Conservation (phyloP, 1,284 basidiomycete species). For the Violaceomyces palustris region DNA sequence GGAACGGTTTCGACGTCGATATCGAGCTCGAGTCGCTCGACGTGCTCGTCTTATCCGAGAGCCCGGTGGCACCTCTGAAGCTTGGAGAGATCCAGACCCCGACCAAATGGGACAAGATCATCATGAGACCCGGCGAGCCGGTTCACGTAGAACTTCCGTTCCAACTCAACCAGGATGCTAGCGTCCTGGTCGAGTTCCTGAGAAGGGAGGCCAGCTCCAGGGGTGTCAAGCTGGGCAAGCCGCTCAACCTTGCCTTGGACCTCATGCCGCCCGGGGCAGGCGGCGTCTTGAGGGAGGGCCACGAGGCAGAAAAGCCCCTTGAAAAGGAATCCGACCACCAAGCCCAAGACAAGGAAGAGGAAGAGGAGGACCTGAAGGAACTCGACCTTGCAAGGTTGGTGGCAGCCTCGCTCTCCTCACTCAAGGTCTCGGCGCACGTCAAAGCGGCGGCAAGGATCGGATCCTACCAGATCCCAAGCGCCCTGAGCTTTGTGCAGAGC, state of each 20-base stretch:
- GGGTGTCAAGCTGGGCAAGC: slow-evolving; percentile 30
- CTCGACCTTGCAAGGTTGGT: slow-evolving; percentile 20
- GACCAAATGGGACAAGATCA: slow-evolving; percentile 19
- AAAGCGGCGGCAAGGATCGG: slow-evolving; percentile 24
- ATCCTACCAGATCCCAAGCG: slow-evolving; percentile 29
- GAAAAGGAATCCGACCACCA: neutral
- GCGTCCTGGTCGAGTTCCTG: slow-evolving; percentile 31
- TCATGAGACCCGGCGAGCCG: slow-evolving; percentile 12
- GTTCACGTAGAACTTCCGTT: slow-evolving; percentile 31
- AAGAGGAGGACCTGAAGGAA: slow-evolving; percentile 1
- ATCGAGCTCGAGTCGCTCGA: slow-evolving; percentile 19
- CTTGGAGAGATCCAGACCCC: slow-evolving; percentile 29
- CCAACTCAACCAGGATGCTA: slow-evolving; percentile 26
- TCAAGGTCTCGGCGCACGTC: slow-evolving; percentile 30
- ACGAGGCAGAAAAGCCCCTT: neutral
- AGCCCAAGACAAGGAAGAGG: neutral
- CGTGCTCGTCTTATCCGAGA: slow-evolving; percentile 14
- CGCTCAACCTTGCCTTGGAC: slow-evolving; percentile 24
- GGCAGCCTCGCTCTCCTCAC: slow-evolving; percentile 26
- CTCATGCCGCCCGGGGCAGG: slow-evolving; percentile 11
- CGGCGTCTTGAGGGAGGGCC: slow-evolving; percentile 1
- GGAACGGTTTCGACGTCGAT: slow-evolving; percentile 31
- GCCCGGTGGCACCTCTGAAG: slow-evolving; percentile 1
- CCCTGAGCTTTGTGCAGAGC: slow-evolving; percentile 28
- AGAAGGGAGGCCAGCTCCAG: slow-evolving; percentile 18